Evolutionary conservation across 2,329 filamentous ascomycete species (phyloP).

Genomic region (Trichoderma polysporum): DNA sequence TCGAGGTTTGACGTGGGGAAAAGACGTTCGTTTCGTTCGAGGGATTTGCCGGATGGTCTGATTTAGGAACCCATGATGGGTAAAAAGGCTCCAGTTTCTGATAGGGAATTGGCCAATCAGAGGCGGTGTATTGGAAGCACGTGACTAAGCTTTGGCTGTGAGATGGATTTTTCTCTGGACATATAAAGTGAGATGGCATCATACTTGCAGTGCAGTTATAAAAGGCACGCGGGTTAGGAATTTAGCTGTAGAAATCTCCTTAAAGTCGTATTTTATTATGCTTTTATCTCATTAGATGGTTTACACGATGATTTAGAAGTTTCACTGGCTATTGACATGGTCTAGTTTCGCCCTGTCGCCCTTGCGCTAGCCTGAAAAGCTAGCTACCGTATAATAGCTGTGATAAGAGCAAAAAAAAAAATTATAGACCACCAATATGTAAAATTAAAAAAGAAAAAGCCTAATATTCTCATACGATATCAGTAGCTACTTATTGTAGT

Average conservation of each 20-base stretch:
- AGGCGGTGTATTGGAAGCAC: constrained; percentile 28
- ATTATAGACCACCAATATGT: not conserved
- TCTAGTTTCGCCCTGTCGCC: not conserved
- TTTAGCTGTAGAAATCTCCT: not conserved
- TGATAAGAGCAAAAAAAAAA: not conserved
- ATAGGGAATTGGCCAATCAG: constrained; percentile 40
- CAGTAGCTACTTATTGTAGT: not conserved
- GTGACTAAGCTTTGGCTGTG: constrained; percentile 30
- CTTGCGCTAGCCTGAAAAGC: not conserved
- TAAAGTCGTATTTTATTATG: not conserved
- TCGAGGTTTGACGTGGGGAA: not conserved
- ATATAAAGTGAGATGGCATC: not conserved
- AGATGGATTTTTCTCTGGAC: not conserved
- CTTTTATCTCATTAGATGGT: not conserved
- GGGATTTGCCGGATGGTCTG: constrained; percentile 51
- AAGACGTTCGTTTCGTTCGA: constrained; percentile 34
- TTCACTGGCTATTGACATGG: too few species aligned
- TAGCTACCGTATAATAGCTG: not conserved
- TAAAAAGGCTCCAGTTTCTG: constrained; percentile 31
- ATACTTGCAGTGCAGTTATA: too few species aligned
- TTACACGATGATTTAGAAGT: too few species aligned
- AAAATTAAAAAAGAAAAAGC: not conserved
- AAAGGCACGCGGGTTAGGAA: too few species aligned
- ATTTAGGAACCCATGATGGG: constrained; percentile 33
- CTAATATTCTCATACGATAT: not conserved